Evolutionary conservation across 768 basidiomycete genomes (phyloP), one percentile per base, ranked within the genome.

Genomic region (Hericium erinaceus): DNA sequence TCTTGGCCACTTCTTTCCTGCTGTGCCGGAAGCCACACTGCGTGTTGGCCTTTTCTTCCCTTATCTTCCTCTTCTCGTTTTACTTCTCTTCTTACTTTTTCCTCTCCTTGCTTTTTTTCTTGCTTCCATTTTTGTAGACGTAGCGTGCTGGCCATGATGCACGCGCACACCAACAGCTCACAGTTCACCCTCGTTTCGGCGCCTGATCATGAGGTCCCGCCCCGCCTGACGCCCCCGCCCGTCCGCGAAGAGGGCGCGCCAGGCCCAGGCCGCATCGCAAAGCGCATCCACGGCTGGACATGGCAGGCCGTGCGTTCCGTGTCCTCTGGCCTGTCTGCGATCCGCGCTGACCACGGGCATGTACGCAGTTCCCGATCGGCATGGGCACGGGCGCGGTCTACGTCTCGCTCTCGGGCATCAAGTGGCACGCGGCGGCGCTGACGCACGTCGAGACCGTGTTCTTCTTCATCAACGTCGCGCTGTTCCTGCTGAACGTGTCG

Each of bases 321-420:
- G 24, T 12, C n/a, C 39, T 26, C 26, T 26, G 18, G 9, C 39
- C 48, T 28, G 18, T 39, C 38, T 28, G 33, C 8, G 16, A 9
- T 11, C 16, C 15, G 38, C 40, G 37, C 39, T 69, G 66, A 68
- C 66, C 69, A 62, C 65, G 67, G 49, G 66, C 70, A 46, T 67
- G 61, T 22, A 33, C 16, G 46, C 53, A 78, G 77, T 78, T 78
- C 61, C 76, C 77, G 0, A 72, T 79, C 46, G 76, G 77, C 40
- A 77, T 78, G 75, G 77, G 77, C 39, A 78, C 76, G 8, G 74
- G 76, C 50, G 76, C 77, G 6, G 77, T 79, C 54, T 77, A 77
- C 64, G 73, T 78, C n/a, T 74, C 75, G 10, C 66, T 79, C 26
- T 73, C 74, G 4, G 75, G 74, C 26, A 52, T 76, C 33, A 73